A percentile compares a stretch with the other conserved stretches of the same genome.
Evolutionary conservation across 2,329 filamentous ascomycete species (phyloP).

Genomic region (Zymoseptoria brevis): DNA sequence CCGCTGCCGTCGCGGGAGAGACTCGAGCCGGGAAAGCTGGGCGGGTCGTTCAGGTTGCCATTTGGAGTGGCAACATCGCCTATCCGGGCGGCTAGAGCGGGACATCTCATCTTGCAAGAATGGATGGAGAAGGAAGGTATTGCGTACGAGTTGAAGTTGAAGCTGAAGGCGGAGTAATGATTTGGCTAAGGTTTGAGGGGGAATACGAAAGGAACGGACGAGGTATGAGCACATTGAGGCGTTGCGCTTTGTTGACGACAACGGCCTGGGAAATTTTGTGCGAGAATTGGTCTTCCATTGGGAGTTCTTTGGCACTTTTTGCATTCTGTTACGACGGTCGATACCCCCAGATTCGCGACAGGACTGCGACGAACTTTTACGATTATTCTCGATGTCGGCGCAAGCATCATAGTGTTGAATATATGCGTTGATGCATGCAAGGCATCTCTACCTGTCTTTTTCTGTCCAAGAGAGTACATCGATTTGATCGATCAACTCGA

Average conservation of each 20-base stretch:
- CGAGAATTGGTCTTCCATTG: neutral
- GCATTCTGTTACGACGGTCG: neutral
- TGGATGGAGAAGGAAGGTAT: slow-evolving; percentile 29
- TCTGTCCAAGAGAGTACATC: too few relatives aligned
- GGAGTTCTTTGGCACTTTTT: neutral
- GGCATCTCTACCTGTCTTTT: neutral
- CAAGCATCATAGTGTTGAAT: neutral
- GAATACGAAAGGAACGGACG: neutral
- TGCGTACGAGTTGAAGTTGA: slow-evolving; percentile 21
- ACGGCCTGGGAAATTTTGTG: neutral
- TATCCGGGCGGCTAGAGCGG: slow-evolving; percentile 39
- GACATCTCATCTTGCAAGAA: slow-evolving; percentile 35
- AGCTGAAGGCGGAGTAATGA: slow-evolving; percentile 8
- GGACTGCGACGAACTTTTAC: neutral
- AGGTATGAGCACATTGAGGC: neutral
- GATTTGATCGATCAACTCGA: too few relatives aligned
- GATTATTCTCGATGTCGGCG: neutral
- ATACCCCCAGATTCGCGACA: neutral
- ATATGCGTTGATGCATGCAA: neutral
- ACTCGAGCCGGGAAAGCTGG: slow-evolving; percentile 26
- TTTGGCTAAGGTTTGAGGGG: neutral
- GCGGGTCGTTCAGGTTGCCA: slow-evolving; percentile 35
- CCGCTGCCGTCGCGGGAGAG: slow-evolving; percentile 21
- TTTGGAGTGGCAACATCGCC: slow-evolving; percentile 34
- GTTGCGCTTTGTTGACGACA: neutral